Evolutionary conservation across 129 eudicot genomes (phyloP), one percentile per base, ranked within the genome.

Genomic region (Dittrichia graveolens): DNA sequence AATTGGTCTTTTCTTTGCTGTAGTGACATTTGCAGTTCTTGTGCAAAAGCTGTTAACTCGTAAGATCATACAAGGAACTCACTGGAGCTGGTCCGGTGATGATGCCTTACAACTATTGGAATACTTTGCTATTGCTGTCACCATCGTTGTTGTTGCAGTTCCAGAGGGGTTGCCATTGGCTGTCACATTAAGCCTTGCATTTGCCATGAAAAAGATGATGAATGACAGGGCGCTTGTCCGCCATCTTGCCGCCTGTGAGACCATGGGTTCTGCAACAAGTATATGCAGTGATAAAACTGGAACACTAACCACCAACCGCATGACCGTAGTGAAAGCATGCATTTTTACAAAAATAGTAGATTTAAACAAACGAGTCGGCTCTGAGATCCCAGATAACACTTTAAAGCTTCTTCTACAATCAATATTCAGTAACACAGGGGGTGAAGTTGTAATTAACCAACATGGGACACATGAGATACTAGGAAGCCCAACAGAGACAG

Each of bases 201-300:
- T 94, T 46, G 97, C 97, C 39, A 94, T 94, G 98, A 90, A 94
- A 79, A 87, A 90, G 71, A 90, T 94, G 98, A 94, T 94, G 98
- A 94, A 94, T 5, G 98, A 94, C 71, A 94, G 90, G 67, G 98
- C 98, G 10, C 92, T 90, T 31, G 99, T 94, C 6, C 90, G 99
- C 12, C 84, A 88, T 75, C 82, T 94, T 18, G 99, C 97, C 4
- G 99, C 99, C 13, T 95, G 99, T 74, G 99, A 95, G 84, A 95
- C 99, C 2, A 95, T 95, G 99, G 99, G 99, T 12, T 95, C 99
- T 7, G 91, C 99, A 24, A 95, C 99, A 6, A 91, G 78, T 69
- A 95, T 95, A 56, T 95, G 99, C 64, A 95, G 97, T 77, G 97
- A 95, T 83, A 95, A 95, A 76, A 95, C 99, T 0, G 99, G 99